Percentiles rank a stretch among this genome's conserved stretches.
phyloP scores from a whole-genome alignment of 345 rosid species.

The Syzygium aromaticum region DNA sequence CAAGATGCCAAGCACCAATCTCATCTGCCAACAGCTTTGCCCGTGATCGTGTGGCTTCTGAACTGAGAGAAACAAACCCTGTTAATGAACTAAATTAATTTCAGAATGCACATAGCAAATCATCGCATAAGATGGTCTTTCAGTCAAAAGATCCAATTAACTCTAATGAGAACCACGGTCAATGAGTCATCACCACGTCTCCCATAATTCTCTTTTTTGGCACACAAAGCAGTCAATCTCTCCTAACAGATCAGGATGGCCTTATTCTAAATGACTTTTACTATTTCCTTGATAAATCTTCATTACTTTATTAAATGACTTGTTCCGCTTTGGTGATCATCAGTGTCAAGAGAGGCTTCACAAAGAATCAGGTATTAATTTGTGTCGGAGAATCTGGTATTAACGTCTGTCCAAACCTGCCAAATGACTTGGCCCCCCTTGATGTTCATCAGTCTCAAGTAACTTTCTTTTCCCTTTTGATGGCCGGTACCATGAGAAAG shows the following conservation, averaged over 20 bases:
- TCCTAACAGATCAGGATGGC: background rate
- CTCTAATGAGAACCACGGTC: background rate
- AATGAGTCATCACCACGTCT: background rate
- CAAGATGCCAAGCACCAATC: constrained; percentile 96
- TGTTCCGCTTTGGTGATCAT: background rate
- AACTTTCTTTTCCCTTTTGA: background rate
- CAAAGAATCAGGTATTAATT: background rate
- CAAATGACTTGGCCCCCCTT: background rate
- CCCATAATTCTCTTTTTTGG: background rate
- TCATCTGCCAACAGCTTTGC: constrained; percentile 82
- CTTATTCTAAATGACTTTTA: background rate
- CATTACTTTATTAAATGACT: background rate
- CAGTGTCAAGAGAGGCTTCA: background rate
- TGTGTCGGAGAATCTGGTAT: background rate
- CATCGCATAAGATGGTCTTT: background rate
- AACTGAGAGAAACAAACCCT: constrained; percentile 36
- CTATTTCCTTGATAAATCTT: background rate
- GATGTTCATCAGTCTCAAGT: background rate
- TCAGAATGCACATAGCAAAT: background rate
- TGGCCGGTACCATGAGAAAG: background rate
- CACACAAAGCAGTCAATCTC: background rate
- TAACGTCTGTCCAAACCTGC: background rate
- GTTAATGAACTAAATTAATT: background rate
- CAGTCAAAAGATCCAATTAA: background rate
- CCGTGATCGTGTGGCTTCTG: constrained; percentile 53